phyloP scores from a whole-genome alignment of 208 protist species.

The Leishmania guyanensis region DNA sequence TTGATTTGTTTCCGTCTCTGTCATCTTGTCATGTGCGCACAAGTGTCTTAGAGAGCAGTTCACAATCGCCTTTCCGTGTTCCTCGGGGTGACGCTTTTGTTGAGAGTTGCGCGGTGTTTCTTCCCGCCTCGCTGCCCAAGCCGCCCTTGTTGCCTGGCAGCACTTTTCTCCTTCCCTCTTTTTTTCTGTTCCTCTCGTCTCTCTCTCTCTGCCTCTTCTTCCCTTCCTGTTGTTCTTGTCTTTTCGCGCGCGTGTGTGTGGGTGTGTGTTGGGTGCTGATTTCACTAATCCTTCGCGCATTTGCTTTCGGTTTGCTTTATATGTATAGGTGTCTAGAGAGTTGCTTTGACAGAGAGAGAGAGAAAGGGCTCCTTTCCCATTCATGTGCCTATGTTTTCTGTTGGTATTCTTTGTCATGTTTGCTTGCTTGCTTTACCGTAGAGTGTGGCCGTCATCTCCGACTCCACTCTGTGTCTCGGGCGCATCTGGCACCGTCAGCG shows the following conservation, averaged over 20 bases:
- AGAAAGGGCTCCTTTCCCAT: not conserved
- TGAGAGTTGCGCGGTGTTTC: not conserved
- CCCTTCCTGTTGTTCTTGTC: not conserved
- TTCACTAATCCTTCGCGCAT: not conserved
- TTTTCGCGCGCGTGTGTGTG: not conserved
- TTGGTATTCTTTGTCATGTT: not conserved
- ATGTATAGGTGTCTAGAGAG: not conserved
- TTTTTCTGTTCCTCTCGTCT: not conserved
- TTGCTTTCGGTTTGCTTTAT: slow-evolving; percentile 10
- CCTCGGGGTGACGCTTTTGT: not conserved
- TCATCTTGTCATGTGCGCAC: not conserved
- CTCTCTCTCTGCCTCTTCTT: not conserved
- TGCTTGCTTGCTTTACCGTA: not conserved
- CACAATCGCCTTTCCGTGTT: not conserved
- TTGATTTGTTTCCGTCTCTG: not conserved
- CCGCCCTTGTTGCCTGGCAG: not conserved
- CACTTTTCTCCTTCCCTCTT: not conserved
- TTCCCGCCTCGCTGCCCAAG: not conserved
- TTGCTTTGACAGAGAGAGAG: not conserved
- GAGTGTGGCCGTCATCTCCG: not conserved
- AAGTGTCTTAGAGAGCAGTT: not conserved
- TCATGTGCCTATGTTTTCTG: not conserved
- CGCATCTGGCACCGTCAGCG: not conserved
- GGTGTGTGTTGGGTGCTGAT: not conserved
- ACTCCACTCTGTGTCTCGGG: not conserved